These are phyloP conservation scores for Rhizopus delemar DNA, from an alignment of 371 early-diverging fungal species.

Conservation along the genomic window DNA sequence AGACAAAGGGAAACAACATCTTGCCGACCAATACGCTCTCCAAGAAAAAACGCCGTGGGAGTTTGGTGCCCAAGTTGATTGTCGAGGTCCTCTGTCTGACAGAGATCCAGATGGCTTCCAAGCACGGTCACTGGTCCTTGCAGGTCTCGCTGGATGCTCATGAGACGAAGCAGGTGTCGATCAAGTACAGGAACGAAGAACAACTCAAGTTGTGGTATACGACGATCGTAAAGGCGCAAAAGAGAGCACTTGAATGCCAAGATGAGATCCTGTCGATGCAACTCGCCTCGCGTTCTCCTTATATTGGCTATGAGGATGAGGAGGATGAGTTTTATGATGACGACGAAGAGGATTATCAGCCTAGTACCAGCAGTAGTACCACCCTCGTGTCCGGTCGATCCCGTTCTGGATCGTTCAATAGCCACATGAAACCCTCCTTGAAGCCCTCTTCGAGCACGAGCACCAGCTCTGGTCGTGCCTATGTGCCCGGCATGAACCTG, in stretches of 20 bases:
- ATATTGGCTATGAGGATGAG: constrained; percentile 10
- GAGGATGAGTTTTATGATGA: constrained; percentile 12
- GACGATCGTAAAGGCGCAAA: constrained; percentile 60
- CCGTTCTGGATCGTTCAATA: constrained; percentile 20
- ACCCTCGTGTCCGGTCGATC: constrained; percentile 14
- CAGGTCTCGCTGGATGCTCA: constrained; percentile 75
- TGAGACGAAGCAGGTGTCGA: constrained; percentile 78
- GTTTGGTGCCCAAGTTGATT: constrained; percentile 66
- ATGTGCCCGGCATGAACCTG: constrained; percentile 29
- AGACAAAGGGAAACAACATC: constrained; percentile 41
- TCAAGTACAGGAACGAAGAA: constrained; percentile 87
- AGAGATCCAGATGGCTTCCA: constrained; percentile 2
- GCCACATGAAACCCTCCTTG: constrained; percentile 4
- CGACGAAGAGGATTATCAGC: constrained; percentile 23
- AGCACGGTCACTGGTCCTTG: constrained; percentile 51
- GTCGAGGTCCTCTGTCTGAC: constrained; percentile 24
- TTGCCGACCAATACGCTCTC: constrained; percentile 46
- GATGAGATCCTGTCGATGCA: constrained; percentile 16
- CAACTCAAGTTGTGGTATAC: constrained; percentile 87
- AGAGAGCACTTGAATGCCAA: constrained; percentile 24
- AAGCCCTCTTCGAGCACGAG: constrained; percentile 10
- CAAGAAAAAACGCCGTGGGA: constrained; percentile 50
- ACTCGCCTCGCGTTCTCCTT: background rate
- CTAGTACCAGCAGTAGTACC: constrained; percentile 24
- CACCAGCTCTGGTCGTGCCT: constrained; percentile 13